Base-by-base conservation (phyloP, 257 asterid species). In the Nicotiana benthamiana region DNA sequence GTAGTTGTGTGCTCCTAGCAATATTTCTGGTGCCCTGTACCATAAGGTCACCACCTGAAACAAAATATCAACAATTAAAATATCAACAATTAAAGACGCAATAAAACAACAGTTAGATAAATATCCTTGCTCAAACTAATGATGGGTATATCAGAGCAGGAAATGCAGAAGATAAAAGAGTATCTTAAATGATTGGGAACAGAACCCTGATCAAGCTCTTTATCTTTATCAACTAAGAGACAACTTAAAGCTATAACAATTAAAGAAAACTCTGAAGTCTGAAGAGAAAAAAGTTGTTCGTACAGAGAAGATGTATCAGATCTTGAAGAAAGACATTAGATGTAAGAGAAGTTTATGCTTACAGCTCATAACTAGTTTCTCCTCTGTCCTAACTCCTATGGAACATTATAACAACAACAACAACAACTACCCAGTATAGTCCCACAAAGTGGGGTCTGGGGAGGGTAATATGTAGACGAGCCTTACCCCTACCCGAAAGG, bases 1-100 rank as follows among this genome's bases (percentile, higher is more conserved):
- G 88, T 95, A 95, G 90, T 93, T 95, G 32, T 91, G 95, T 26
- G 97, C 91, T 79, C 98, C 98, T 80, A 95, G 98, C 79, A 95
- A 91, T 81, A 95, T 93, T 86, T 95, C 99, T 79, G 99, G 99
- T 82, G 98, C 99, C 83, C 99, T 90, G 83, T 95, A 95, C 99
- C 99, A 95, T 75, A 95, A 88, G 20, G 99, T 95, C 80, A 93
- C 99, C 79, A 93, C 99, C 99, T 95, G 88, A 83, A 84, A 74
- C 68, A 85, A 61, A 43, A 70, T 56, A 4, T 53, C 52, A 82
- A 46, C 57, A 24, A 67, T 20, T 28, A 54, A 57, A 54, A 70
- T 56, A 4, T 53, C 52, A 82, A 46, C 57, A 24, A 67, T 20
- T 28, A 54, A 57, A 54, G 80, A 18, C 9, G 81, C 57, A 76